phyloP scores from a whole-genome alignment of 2,329 filamentous ascomycete species.

The Pseudogymnoascus sp. region DNA sequence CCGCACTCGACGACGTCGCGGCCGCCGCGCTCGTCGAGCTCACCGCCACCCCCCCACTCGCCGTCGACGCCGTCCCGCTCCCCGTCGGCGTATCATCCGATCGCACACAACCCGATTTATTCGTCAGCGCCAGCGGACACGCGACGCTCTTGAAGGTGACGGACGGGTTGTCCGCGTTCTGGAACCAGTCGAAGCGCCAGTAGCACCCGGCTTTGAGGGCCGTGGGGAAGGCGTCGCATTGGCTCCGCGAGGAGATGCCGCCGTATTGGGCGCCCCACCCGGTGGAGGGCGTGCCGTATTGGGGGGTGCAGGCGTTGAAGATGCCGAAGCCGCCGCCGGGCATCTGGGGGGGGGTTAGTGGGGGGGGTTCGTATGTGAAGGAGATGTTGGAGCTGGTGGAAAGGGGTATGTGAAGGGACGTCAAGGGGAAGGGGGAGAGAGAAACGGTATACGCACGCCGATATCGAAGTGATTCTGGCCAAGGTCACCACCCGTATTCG shows the following conservation, averaged over 20 bases:
- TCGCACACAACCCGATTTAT: conserved; percentile 35
- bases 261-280: conserved; percentile 43
- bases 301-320: conserved; percentile 43
- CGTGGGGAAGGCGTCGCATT: conserved; percentile 39
- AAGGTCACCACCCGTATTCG: conserved; percentile 54
- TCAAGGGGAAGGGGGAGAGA: not conserved
- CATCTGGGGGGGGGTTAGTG: conserved; percentile 29
- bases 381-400: not conserved
- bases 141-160: conserved; percentile 40
- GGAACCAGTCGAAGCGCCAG: conserved; percentile 49
- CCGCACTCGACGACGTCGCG: not conserved
- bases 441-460: conserved; percentile 18
- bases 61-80: not conserved
- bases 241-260: conserved; percentile 35
- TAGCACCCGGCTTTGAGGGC: conserved; percentile 39
- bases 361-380: not conserved
- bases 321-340: conserved; percentile 50
- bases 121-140: conserved; percentile 40
- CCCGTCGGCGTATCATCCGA: conserved; percentile 8
- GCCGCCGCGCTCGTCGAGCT: not conserved
- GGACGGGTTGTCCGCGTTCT: conserved; percentile 40
- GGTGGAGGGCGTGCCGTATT: conserved; percentile 37
- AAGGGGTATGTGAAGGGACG: not conserved
- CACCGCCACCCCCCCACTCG: not conserved
- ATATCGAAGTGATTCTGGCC: conserved; percentile 53